A percentile compares a stretch with the other conserved stretches of the same genome.
phyloP scores from a whole-genome alignment of 2,329 filamentous ascomycete genomes.

The Penicillium sp. region DNA sequence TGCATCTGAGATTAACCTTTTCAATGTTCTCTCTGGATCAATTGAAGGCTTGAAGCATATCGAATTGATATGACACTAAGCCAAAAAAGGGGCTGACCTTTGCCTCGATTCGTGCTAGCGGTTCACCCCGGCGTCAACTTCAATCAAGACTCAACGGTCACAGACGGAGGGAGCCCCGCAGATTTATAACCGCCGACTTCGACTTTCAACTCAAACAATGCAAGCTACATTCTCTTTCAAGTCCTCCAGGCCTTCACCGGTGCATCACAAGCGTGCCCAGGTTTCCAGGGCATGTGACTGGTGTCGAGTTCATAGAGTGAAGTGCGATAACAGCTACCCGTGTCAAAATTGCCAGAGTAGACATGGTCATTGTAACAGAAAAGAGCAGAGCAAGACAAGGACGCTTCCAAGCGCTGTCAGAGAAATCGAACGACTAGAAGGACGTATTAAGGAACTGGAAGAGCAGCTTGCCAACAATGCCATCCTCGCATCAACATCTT shows the following conservation, averaged over 20 bases:
- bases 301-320: constrained; percentile 7
- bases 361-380: constrained; percentile 1
- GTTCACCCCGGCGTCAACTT: too few species aligned
- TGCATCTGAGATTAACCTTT: too few species aligned
- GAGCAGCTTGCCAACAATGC: constrained; percentile 26
- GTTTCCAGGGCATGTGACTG: constrained; percentile 8
- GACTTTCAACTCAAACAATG: neutral
- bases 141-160: too few species aligned
- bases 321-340: constrained; percentile 4
- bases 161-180: too few species aligned
- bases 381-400: neutral
- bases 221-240: neutral
- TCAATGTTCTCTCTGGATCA: neutral
- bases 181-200: neutral
- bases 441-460: constrained; percentile 31
- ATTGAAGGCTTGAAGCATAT: too few species aligned
- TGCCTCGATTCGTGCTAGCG: neutral
- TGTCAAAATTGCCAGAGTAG: constrained; percentile 5
- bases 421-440: constrained; percentile 29
- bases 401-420: constrained; percentile 9
- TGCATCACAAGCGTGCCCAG: constrained; percentile 3
- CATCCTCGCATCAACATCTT: constrained; percentile 12
- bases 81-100: neutral
- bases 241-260: neutral
- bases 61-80: neutral